phyloP scores from a whole-genome alignment of 192 early-diverging fungal genomes.

The Rhizophagus sp. region DNA sequence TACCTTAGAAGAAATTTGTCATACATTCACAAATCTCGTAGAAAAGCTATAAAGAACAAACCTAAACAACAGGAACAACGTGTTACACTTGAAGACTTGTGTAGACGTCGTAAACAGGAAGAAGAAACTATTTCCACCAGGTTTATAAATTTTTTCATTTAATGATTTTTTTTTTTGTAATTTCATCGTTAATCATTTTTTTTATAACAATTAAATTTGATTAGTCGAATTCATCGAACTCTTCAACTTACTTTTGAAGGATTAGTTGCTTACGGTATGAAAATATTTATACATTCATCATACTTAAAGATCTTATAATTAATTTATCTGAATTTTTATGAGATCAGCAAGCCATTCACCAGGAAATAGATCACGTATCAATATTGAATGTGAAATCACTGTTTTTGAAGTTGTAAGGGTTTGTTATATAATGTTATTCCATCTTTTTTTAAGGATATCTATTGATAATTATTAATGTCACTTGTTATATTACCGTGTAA shows the following conservation, averaged over 20 bases:
- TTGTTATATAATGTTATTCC: background rate
- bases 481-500: background rate
- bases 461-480: background rate
- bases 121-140: conserved; percentile 6
- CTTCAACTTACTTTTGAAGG: conserved; percentile 21
- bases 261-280: background rate
- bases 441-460: background rate
- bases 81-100: conserved; percentile 15
- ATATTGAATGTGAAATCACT: conserved; percentile 9
- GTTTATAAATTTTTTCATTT: background rate
- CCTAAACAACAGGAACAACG: background rate
- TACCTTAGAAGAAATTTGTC: conserved; percentile 27
- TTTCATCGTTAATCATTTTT: background rate
- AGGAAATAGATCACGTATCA: background rate
- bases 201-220: background rate
- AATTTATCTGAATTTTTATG: background rate
- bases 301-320: background rate
- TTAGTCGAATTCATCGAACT: conserved; percentile 10
- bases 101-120: conserved; percentile 9
- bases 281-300: background rate
- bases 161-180: background rate
- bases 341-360: background rate
- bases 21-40: conserved; percentile 20
- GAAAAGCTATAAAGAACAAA: background rate
- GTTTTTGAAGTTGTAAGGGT: conserved; percentile 15